Percentiles rank a stretch among this genome's conserved stretches.
These are phyloP conservation scores for Viridothelium virens DNA, from an alignment of 495 filamentous ascomycete species.

Conservation along the genomic window DNA sequence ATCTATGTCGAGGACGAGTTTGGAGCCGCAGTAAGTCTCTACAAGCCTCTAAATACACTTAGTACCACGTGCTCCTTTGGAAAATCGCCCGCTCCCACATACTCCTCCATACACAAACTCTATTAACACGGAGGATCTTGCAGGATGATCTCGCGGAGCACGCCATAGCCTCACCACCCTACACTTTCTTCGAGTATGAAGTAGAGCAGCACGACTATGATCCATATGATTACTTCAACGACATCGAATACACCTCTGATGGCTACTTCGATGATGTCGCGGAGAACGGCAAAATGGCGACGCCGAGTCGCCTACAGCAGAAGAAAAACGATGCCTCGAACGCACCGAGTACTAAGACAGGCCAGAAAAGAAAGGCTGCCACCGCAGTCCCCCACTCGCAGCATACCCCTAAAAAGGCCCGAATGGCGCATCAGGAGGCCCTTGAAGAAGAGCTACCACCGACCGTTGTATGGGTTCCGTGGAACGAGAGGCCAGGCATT, in stretches of 20 bases:
- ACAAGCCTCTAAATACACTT: no score
- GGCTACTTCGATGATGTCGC: slow-evolving; percentile 30
- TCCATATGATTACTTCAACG: slow-evolving; percentile 31
- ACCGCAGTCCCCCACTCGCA: not conserved
- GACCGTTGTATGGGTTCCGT: slow-evolving; percentile 23
- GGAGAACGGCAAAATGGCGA: slow-evolving; percentile 12
- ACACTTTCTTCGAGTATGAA: slow-evolving; percentile 16
- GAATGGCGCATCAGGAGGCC: slow-evolving; percentile 10
- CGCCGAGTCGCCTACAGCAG: slow-evolving; percentile 21
- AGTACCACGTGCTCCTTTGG: not conserved
- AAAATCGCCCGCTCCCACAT: not conserved
- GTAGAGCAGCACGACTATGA: slow-evolving; percentile 26
- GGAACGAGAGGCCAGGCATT: slow-evolving; percentile 13
- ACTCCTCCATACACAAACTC: not conserved
- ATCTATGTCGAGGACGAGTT: slow-evolving; percentile 37
- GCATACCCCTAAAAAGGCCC: not conserved
- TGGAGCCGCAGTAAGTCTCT: slow-evolving; percentile 25
- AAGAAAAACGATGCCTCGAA: slow-evolving; percentile 12
- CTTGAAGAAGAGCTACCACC: slow-evolving; percentile 11
- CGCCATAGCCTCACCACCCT: slow-evolving; percentile 33
- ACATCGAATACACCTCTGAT: slow-evolving; percentile 35
- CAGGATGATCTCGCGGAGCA: slow-evolving; percentile 38
- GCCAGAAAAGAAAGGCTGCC: slow-evolving; percentile 16
- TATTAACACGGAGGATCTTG: not conserved
- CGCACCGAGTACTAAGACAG: not conserved